Percentiles rank a stretch among this genome's conserved stretches.
These are phyloP conservation scores for Floccularia luteovirens DNA, from an alignment of 768 basidiomycete genomes.

Conservation along the genomic window DNA sequence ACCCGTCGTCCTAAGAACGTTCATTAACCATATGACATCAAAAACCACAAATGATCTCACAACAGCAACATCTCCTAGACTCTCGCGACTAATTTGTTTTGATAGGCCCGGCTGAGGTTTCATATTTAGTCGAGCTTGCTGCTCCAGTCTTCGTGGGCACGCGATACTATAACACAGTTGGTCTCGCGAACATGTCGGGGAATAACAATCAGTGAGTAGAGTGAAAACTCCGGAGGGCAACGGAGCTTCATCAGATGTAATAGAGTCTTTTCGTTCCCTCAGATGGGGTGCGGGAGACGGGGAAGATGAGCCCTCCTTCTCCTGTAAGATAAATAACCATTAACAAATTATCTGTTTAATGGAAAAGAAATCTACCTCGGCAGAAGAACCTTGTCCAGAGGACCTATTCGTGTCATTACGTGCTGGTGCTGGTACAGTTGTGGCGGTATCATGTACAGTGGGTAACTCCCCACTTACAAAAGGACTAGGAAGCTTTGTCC, in stretches of 20 bases:
- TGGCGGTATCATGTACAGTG: constrained; percentile 15
- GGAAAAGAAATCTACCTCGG: constrained; percentile 13
- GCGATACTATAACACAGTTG: constrained; percentile 96
- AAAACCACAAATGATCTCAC: constrained; percentile 13
- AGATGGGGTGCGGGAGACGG: constrained; percentile 17
- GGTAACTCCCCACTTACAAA: constrained; percentile 75
- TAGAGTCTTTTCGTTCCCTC: constrained; percentile 30
- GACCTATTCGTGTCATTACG: constrained; percentile 8
- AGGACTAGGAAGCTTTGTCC: constrained; percentile 73
- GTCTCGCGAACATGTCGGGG: constrained; percentile 92
- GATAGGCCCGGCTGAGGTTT: constrained; percentile 86
- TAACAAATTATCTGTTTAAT: background rate
- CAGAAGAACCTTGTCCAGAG: constrained; percentile 14
- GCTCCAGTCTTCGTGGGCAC: constrained; percentile 89
- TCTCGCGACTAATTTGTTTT: constrained; percentile 77
- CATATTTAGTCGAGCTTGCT: constrained; percentile 91
- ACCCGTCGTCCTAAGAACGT: constrained; percentile 41
- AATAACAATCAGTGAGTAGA: constrained; percentile 94
- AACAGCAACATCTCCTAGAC: constrained; percentile 73
- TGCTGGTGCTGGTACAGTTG: constrained; percentile 12
- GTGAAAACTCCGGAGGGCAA: constrained; percentile 95
- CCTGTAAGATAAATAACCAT: constrained; percentile 11
- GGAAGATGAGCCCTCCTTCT: constrained; percentile 18
- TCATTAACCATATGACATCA: constrained; percentile 5
- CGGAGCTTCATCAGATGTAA: constrained; percentile 55